Conservation (phyloP, 2,329 filamentous ascomycete genomes). For the Drechslerella dactyloides region DNA sequence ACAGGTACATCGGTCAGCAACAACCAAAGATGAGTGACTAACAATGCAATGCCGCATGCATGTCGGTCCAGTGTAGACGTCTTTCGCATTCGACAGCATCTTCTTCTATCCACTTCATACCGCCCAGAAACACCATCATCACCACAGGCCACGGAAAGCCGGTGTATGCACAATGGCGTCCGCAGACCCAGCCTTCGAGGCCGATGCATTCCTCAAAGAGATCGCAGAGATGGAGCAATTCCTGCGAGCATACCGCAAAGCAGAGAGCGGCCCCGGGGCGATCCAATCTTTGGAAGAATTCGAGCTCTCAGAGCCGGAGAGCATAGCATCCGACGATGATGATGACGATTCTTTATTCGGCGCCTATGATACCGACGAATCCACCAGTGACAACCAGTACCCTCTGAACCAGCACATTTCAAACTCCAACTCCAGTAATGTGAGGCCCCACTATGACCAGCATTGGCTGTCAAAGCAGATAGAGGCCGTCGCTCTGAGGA, state of each 20-base stretch:
- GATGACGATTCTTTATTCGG: constrained; percentile 32
- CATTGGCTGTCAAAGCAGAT: constrained; percentile 46
- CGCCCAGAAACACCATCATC: neutral
- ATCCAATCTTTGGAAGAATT: neutral
- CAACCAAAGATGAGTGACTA: too few relatives aligned
- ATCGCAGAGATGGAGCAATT: constrained; percentile 45
- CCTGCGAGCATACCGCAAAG: constrained; percentile 33
- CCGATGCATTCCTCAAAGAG: constrained; percentile 39
- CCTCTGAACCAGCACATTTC: neutral
- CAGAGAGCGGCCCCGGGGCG: constrained; percentile 10
- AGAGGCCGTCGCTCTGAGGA: constrained; percentile 31
- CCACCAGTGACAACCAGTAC: constrained; percentile 8
- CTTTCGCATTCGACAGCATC: neutral
- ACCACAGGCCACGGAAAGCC: too few relatives aligned
- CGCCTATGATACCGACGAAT: constrained; percentile 44
- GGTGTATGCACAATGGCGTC: constrained; percentile 18
- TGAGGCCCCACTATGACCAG: constrained; percentile 27
- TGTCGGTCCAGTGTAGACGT: too few relatives aligned
- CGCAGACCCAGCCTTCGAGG: constrained; percentile 12
- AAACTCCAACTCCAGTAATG: neutral
- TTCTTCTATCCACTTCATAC: neutral
- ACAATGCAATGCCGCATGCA: too few relatives aligned
- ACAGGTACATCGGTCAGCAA: too few relatives aligned
- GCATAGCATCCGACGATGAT: constrained; percentile 26
- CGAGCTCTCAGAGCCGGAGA: constrained; percentile 28